These are phyloP conservation scores for Plasmodium reichenowi DNA, from an alignment of 169 alveolate genomes.

Conservation along the genomic window DNA sequence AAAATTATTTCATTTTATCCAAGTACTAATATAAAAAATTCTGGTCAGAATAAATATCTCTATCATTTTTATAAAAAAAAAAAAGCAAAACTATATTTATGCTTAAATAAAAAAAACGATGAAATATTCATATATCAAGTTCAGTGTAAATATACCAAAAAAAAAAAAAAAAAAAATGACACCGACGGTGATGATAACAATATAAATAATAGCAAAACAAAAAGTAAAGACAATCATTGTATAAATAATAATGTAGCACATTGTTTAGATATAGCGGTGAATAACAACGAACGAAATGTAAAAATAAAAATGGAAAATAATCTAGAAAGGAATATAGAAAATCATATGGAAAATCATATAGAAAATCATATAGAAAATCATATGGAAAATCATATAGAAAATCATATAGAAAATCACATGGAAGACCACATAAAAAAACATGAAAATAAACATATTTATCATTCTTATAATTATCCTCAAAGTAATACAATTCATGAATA, in stretches of 20 bases:
- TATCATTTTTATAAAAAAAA: constrained; percentile 69
- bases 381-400: neutral
- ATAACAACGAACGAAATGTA: neutral
- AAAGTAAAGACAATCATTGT: neutral
- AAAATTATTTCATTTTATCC: constrained; percentile 61
- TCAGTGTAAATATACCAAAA: constrained; percentile 24
- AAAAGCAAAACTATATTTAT: constrained; percentile 45
- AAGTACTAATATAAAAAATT: constrained; percentile 38
- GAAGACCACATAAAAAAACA: neutral
- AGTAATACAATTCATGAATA: neutral
- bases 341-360: neutral
- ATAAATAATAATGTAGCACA: neutral
- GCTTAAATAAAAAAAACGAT: constrained; percentile 46
- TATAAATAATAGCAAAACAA: neutral
- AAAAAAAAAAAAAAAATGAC: neutral
- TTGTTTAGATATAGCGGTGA: neutral
- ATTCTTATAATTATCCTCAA: neutral
- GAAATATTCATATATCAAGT: constrained; percentile 66
- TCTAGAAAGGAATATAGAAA: too few relatives aligned
- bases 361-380: neutral
- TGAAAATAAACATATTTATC: neutral
- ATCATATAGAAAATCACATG: too few relatives aligned
- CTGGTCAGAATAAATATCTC: constrained; percentile 59
- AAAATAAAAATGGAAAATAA: neutral
- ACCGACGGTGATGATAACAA: neutral